phyloP scores from a whole-genome alignment of 495 filamentous ascomycete genomes.

The Alectoria sarmentosa region DNA sequence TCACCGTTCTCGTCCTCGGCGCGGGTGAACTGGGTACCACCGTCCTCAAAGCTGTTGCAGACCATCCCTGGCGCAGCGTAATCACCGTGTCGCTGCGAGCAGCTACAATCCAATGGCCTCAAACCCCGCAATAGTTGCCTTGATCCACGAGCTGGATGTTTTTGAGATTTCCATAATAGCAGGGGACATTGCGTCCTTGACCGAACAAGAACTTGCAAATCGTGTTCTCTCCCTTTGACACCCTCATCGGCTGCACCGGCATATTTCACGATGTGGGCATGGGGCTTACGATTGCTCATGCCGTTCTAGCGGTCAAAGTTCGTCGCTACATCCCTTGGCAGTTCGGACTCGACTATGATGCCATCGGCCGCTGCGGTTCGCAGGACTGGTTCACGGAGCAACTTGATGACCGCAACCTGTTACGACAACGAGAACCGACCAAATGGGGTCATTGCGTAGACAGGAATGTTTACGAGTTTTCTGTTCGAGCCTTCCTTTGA shows the following conservation, averaged over 20 bases:
- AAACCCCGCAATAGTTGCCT: conserved; percentile 29
- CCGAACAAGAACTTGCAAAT: conserved; percentile 34
- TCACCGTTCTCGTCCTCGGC: conserved; percentile 50
- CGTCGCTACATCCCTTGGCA: conserved; percentile 55
- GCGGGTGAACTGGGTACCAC: conserved; percentile 54
- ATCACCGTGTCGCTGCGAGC: conserved; percentile 47
- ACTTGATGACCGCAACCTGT: conserved; percentile 45
- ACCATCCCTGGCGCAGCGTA: conserved; percentile 31
- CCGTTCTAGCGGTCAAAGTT: conserved; percentile 42
- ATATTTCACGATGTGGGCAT: conserved; percentile 45
- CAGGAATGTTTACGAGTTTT: conserved; percentile 60
- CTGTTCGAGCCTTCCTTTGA: conserved; percentile 52
- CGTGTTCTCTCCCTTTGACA: conserved; percentile 42
- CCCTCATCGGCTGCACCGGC: conserved; percentile 49
- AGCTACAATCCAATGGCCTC: conserved; percentile 32
- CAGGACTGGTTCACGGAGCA: conserved; percentile 59
- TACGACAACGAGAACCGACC: conserved; percentile 42
- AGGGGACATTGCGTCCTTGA: conserved; percentile 41
- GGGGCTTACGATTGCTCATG: conserved; percentile 43
- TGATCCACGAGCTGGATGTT: conserved; percentile 27
- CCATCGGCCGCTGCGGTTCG: conserved; percentile 46
- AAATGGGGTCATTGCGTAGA: conserved; percentile 52
- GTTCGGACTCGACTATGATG: conserved; percentile 59
- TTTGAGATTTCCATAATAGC: conserved; percentile 37
- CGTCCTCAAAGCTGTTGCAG: conserved; percentile 42